Evolutionary conservation across 179 eudicot genomes (phyloP).

Genomic region (Camellia oleifera): DNA sequence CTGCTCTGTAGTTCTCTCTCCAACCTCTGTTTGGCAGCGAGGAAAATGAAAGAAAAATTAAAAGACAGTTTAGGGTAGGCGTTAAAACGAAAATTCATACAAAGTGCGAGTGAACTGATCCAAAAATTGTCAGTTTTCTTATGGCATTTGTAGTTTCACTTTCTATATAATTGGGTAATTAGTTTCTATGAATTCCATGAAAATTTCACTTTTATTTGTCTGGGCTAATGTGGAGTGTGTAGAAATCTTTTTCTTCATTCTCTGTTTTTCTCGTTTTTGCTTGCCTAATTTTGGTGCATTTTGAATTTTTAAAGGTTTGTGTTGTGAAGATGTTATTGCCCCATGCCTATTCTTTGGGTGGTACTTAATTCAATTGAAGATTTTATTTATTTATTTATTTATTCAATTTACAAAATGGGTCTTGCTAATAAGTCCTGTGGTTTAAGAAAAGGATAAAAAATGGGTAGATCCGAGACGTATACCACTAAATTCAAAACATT

Average conservation of each 20-base stretch:
- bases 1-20: neutral
- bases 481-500: too few species aligned
- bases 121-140: neutral
- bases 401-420: too few species aligned
- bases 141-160: neutral
- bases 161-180: neutral
- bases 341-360: neutral
- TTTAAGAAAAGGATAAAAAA: too few species aligned
- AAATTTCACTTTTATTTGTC: neutral
- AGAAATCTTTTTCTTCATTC: neutral
- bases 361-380: neutral
- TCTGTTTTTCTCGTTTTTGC: neutral
- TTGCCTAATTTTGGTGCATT: neutral
- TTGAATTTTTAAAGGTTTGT: neutral
- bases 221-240: neutral
- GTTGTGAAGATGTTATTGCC: too few species aligned
- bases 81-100: too few species aligned
- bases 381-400: neutral
- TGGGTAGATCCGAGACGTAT: too few species aligned
- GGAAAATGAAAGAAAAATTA: neutral
- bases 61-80: neutral
- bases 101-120: neutral
- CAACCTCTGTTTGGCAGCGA: neutral
- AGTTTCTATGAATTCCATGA: neutral
- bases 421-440: too few species aligned